Conservation (phyloP, 768 basidiomycete species). For the Boletellus ananiceps region DNA sequence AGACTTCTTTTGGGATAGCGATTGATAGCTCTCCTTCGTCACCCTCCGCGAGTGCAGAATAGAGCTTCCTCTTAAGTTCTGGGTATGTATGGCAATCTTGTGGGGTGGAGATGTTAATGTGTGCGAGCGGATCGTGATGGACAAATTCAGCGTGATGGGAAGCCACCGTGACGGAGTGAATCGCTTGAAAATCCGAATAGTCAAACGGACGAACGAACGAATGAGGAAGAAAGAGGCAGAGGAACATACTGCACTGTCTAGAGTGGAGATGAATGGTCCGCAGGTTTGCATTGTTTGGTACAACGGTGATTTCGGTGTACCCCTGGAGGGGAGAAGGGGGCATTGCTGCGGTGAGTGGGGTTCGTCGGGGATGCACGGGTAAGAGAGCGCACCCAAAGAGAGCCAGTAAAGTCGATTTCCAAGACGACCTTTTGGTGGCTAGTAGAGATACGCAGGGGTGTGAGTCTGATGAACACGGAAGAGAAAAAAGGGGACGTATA, state of each 20-base stretch:
- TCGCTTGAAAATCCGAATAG: conserved; percentile 41
- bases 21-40: conserved; percentile 96
- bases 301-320: conserved; percentile 87
- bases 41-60: conserved; percentile 83
- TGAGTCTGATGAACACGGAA: conserved; percentile 34
- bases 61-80: conserved; percentile 88
- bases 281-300: conserved; percentile 75
- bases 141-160: conserved; percentile 72
- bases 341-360: conserved; percentile 20
- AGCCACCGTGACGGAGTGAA: conserved; percentile 69
- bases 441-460: conserved; percentile 58
- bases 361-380: conserved; percentile 15
- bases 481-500: conserved; percentile 62
- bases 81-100: conserved; percentile 86
- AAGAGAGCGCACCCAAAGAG: conserved; percentile 63
- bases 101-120: conserved; percentile 59
- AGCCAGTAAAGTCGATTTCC: conserved; percentile 89
- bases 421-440: conserved; percentile 95
- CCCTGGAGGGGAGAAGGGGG: conserved; percentile 47
- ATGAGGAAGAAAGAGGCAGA: conserved; percentile 7
- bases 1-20: conserved; percentile 70
- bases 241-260: conserved; percentile 73
- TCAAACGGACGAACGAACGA: conserved; percentile 15
- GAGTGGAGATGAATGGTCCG: conserved; percentile 85
- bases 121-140: conserved; percentile 70